Conservation (phyloP, 2,329 filamentous ascomycete species). For the Aspergillus hiratsukae region DNA sequence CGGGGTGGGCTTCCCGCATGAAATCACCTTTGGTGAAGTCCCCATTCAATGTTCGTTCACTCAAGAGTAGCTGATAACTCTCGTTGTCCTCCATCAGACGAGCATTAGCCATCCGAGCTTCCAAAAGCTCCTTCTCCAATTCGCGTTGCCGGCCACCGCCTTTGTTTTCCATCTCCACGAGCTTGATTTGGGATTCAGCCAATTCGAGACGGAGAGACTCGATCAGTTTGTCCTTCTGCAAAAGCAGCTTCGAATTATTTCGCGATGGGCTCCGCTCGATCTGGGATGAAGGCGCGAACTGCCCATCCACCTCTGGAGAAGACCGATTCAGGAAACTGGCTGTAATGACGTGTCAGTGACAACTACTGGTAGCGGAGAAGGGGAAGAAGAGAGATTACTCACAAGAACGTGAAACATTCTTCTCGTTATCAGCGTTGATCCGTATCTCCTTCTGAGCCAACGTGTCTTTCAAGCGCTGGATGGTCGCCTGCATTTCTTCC, state of each 20-base stretch:
- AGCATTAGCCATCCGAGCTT: slow-evolving; percentile 92
- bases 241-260: slow-evolving; percentile 81
- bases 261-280: slow-evolving; percentile 82
- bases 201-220: slow-evolving; percentile 87
- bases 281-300: slow-evolving; percentile 82
- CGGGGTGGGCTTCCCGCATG: slow-evolving; percentile 52
- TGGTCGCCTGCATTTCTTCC: slow-evolving; percentile 84
- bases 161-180: slow-evolving; percentile 89
- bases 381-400: slow-evolving; percentile 24
- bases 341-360: slow-evolving; percentile 22
- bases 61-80: slow-evolving; percentile 90
- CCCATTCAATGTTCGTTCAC: slow-evolving; percentile 91
- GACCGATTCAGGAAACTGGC: slow-evolving; percentile 49
- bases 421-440: slow-evolving; percentile 47
- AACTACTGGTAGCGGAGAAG: background rate
- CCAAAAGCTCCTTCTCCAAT: slow-evolving; percentile 84
- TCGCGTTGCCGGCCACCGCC: slow-evolving; percentile 83
- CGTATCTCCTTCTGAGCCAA: slow-evolving; percentile 68
- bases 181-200: slow-evolving; percentile 90
- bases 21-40: slow-evolving; percentile 83
- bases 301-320: slow-evolving; percentile 65
- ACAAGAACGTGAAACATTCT: slow-evolving; percentile 50
- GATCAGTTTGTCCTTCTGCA: slow-evolving; percentile 96
- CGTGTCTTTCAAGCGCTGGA: slow-evolving; percentile 87
- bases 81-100: slow-evolving; percentile 98